A percentile compares a stretch with the other conserved stretches of the same genome.
Evolutionary conservation across 495 filamentous ascomycete genomes (phyloP).

Genomic region (Penicillium cinerascens): DNA sequence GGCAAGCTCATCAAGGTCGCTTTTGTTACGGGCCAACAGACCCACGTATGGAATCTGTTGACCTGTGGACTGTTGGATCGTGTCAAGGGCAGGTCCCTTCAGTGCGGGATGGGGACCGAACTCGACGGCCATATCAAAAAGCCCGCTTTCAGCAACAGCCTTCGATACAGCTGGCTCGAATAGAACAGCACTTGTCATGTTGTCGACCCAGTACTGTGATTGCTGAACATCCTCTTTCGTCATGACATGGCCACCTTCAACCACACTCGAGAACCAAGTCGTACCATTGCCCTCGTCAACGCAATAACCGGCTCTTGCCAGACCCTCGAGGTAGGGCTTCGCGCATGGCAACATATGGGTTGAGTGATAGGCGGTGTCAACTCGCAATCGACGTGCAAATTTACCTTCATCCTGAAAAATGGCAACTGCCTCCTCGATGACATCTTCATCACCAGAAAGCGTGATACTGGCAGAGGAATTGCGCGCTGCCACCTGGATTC

Average conservation of each 20-base stretch:
- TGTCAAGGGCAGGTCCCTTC: conserved; percentile 32
- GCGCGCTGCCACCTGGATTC: conserved; percentile 5
- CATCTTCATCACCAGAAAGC: conserved; percentile 32
- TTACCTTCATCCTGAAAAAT: background rate
- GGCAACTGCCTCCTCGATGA: conserved; percentile 24
- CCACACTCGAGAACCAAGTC: conserved; percentile 10
- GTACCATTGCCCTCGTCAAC: background rate
- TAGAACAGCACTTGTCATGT: conserved; percentile 19
- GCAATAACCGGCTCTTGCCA: background rate
- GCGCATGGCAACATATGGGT: conserved; percentile 29
- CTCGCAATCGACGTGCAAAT: conserved; percentile 40
- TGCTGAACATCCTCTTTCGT: background rate
- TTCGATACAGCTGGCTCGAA: conserved; percentile 6
- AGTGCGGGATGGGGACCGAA: conserved; percentile 51
- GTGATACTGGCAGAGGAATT: conserved; percentile 35
- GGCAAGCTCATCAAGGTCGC: conserved; percentile 36
- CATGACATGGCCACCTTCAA: background rate
- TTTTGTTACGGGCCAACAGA: conserved; percentile 27
- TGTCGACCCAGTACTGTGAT: conserved; percentile 27
- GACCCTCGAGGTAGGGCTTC: conserved; percentile 9
- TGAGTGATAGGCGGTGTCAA: conserved; percentile 37
- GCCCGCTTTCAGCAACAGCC: background rate
- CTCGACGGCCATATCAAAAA: conserved; percentile 36
- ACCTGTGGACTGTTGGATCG: conserved; percentile 11
- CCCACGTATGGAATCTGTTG: conserved; percentile 35